A percentile compares a stretch with the other conserved stretches of the same genome.
Evolutionary conservation across 1,284 basidiomycete species (phyloP).

Genomic region (Cerrena zonata): DNA sequence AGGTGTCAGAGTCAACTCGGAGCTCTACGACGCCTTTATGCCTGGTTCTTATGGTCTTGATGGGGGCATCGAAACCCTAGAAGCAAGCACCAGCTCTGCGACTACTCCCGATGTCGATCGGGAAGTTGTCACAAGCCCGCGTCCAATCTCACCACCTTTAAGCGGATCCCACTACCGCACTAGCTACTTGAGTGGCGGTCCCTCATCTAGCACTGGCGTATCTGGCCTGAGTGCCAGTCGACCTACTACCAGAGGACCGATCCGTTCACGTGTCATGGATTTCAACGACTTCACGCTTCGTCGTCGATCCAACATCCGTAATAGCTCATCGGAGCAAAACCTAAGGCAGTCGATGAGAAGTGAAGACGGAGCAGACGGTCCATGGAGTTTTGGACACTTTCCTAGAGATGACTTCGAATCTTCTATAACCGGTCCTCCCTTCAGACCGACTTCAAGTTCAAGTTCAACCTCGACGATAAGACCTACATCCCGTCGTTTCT

Average conservation of each 20-base stretch:
- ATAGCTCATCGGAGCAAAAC: constrained; percentile 14
- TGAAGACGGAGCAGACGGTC: constrained; percentile 18
- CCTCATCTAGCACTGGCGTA: constrained; percentile 21
- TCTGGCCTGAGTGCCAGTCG: constrained; percentile 43
- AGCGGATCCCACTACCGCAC: constrained; percentile 9
- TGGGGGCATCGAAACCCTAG: constrained; percentile 7
- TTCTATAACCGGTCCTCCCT: too few relatives aligned
- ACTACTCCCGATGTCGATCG: neutral
- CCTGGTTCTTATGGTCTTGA: constrained; percentile 12
- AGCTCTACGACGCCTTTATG: constrained; percentile 39
- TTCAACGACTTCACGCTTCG: constrained; percentile 63
- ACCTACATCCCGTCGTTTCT: neutral
- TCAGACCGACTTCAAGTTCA: too few relatives aligned
- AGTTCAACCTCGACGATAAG: too few relatives aligned
- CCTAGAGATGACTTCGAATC: neutral
- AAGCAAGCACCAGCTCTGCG: constrained; percentile 2
- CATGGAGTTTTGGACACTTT: constrained; percentile 14
- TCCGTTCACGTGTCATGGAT: constrained; percentile 51
- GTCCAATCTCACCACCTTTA: constrained; percentile 17
- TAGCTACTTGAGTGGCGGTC: constrained; percentile 10
- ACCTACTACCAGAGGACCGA: constrained; percentile 46
- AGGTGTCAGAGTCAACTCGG: constrained; percentile 48
- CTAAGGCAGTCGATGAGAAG: constrained; percentile 10
- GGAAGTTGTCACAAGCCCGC: constrained; percentile 17
- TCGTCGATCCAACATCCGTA: constrained; percentile 36